Evolutionary conservation across 2,329 filamentous ascomycete genomes (phyloP), one percentile per base, ranked within the genome.

Genomic region (Verticillium isaacii): DNA sequence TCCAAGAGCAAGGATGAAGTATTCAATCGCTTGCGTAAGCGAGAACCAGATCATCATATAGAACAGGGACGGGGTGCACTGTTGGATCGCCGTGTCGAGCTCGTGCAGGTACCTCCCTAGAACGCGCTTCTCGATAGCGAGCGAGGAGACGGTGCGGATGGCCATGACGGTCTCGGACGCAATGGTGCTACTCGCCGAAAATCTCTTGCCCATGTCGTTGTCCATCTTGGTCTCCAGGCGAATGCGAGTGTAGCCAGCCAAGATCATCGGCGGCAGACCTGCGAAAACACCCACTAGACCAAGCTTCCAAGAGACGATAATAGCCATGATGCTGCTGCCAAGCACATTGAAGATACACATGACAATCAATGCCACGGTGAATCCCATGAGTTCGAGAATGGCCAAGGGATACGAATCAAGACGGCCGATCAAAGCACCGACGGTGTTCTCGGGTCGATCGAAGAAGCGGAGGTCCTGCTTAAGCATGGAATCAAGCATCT

Each of bases 91-190:
- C 34, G 34, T 60, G 25, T 70, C 68, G 0, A 80, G 64, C 32
- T 74, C 72, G 2, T 68, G 62, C 0, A 66, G 66, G 61, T 80
- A 80, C n/a, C 69, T 64, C n/a, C 66, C 41, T 2, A 74, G 62
- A 17, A 78, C 69, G 9, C 68, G 65, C 4, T 68, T 64, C 64
- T 80, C 78, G 5, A 77, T 68, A 0, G 71, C 71, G 17, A 80
- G 68, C 9, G 74, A 74, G 2, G 77, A 71, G 9, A 80, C 73
- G 1, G 80, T 83, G 11, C 78, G 72, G 32, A 84, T 77, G 0
- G 80, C 72, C 1, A 71, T 70, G 7, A 81, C 72, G 1, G 79
- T 75, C 60, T 83, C 81, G n/a, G 75, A 75, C 0, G 81, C 81
- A 23, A 80, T 73, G 9, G 74, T 70, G 1, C 79, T 80, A 52